A percentile compares a stretch with the other conserved stretches of the same genome.
These are phyloP conservation scores for Solanum chiquidenum DNA, from an alignment of 257 asterid species.

Conservation along the genomic window DNA sequence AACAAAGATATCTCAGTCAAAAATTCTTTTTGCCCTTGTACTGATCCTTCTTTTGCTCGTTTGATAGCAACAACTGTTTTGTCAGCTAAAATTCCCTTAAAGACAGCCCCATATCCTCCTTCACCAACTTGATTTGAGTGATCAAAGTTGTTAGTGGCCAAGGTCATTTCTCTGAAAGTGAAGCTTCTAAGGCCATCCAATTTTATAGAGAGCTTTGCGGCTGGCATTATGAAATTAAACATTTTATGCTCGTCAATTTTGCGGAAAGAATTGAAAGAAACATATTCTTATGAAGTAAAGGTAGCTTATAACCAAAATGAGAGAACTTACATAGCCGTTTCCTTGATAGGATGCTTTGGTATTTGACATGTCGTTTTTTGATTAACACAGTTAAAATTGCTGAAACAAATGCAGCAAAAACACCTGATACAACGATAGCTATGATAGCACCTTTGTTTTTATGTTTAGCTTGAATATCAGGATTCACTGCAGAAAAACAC, in stretches of 20 bases:
- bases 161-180: conserved; percentile 20
- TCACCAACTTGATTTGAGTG: conserved; percentile 23
- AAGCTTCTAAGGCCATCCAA: conserved; percentile 31
- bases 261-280: neutral
- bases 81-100: conserved; percentile 23
- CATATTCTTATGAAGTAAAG: neutral
- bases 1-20: conserved; percentile 32
- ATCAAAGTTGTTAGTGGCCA: conserved; percentile 23
- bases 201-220: conserved; percentile 22
- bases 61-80: conserved; percentile 26
- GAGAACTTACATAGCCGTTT: conserved; percentile 19
- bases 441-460: conserved; percentile 10
- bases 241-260: neutral
- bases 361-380: conserved; percentile 11
- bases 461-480: conserved; percentile 5
- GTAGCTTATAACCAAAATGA: neutral
- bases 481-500: conserved; percentile 22
- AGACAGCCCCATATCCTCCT: conserved; percentile 42
- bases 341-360: conserved; percentile 9
- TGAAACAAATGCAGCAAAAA: conserved; percentile 12
- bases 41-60: conserved; percentile 35
- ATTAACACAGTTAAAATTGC: conserved; percentile 11
- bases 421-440: conserved; percentile 7
- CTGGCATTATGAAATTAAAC: conserved; percentile 12
- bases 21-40: conserved; percentile 39